Percentiles rank a stretch among this genome's conserved stretches.
Conservation (phyloP, 1,284 basidiomycete species). For the Ustilago vetiveriae region DNA sequence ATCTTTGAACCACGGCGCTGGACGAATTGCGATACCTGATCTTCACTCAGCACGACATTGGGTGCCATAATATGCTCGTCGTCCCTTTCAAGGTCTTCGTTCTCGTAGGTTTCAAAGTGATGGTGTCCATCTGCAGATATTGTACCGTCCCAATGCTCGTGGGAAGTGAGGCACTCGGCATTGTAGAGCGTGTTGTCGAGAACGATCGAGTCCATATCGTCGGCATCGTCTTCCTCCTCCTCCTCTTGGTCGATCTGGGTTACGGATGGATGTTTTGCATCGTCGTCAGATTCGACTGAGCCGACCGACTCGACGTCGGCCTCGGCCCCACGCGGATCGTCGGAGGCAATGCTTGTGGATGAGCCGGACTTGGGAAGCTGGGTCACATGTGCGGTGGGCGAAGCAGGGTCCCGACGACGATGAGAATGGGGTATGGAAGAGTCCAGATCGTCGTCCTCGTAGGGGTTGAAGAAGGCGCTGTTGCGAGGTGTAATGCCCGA, state of each 20-base stretch:
- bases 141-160: conserved; percentile 47
- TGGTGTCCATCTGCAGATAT: conserved; percentile 32
- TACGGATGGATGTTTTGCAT: conserved; percentile 4
- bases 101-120: conserved; percentile 43
- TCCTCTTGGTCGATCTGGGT: conserved; percentile 13
- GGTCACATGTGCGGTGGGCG: background rate
- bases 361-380: conserved; percentile 12
- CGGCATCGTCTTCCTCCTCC: conserved; percentile 32
- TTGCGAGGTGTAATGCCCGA: conserved; percentile 50
- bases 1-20: conserved; percentile 38
- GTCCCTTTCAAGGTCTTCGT: conserved; percentile 33
- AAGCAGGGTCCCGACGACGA: conserved; percentile 14
- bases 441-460: conserved; percentile 31
- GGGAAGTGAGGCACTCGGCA: conserved; percentile 55
- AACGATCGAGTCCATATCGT: conserved; percentile 47
- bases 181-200: conserved; percentile 62
- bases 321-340: conserved; percentile 23
- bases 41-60: conserved; percentile 45
- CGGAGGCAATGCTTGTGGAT: conserved; percentile 15
- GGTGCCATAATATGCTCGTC: conserved; percentile 46
- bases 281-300: conserved; percentile 13
- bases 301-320: conserved; percentile 38
- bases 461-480: conserved; percentile 44
- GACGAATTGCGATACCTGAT: conserved; percentile 31
- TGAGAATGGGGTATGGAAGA: conserved; percentile 13